Conservation (phyloP, 1,284 basidiomycete species). For the Ceratorhiza oryzae-sativae region DNA sequence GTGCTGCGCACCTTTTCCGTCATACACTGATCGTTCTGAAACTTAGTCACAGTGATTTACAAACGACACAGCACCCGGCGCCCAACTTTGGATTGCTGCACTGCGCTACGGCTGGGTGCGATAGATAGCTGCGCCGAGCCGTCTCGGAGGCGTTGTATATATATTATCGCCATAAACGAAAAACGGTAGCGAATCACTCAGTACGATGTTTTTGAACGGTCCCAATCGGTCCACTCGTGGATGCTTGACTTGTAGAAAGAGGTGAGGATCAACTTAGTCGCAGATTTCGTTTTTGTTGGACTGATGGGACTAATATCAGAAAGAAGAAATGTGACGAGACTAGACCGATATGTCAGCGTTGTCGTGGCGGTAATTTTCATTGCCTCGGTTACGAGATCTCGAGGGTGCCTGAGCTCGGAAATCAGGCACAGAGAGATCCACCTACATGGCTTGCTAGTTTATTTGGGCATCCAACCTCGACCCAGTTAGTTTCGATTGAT, state of each 20-base stretch:
- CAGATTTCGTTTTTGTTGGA: no score
- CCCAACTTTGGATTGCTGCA: neutral
- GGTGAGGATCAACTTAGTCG: no score
- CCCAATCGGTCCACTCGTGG: neutral
- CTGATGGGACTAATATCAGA: neutral
- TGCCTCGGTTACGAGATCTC: neutral
- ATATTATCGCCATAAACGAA: neutral
- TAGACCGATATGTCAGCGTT: neutral
- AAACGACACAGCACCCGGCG: neutral
- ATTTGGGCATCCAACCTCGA: no score
- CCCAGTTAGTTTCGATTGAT: no score
- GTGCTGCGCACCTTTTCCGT: neutral
- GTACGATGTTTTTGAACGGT: neutral
- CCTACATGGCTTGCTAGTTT: no score
- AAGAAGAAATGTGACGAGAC: conserved; percentile 24
- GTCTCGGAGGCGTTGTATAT: neutral
- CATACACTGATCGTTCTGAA: neutral
- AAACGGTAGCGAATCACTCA: neutral
- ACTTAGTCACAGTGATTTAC: neutral
- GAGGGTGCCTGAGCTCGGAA: neutral
- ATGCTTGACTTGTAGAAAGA: conserved; percentile 12
- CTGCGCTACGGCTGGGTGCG: neutral
- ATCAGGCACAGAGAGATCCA: no score
- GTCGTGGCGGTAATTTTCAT: neutral
- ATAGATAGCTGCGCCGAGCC: neutral